Conservation (phyloP, 2,329 filamentous ascomycete species). For the Aspergillus sclerotialis region DNA sequence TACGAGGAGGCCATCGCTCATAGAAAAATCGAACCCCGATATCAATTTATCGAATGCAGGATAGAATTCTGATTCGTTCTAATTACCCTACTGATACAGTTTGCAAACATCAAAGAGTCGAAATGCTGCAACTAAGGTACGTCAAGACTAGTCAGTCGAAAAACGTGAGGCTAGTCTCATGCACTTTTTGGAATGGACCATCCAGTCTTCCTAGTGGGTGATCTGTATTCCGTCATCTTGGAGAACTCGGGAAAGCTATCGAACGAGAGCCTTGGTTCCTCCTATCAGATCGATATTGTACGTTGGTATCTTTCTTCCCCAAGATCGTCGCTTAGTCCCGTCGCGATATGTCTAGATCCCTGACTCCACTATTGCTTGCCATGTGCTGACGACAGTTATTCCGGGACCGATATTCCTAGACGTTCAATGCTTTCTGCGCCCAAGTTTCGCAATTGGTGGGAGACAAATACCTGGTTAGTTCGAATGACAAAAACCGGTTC, state of each 20-base stretch:
- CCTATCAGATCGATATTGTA: constrained; percentile 32
- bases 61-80: constrained; percentile 19
- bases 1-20: not conserved
- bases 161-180: constrained; percentile 28
- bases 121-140: constrained; percentile 27
- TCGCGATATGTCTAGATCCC: too few species aligned
- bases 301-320: constrained; percentile 29
- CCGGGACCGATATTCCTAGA: too few species aligned
- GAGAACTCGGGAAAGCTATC: constrained; percentile 27
- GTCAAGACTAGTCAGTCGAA: constrained; percentile 32
- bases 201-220: constrained; percentile 17
- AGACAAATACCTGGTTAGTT: too few species aligned
- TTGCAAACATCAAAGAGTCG: constrained; percentile 32
- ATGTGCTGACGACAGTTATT: too few species aligned
- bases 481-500: too few species aligned
- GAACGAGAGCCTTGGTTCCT: constrained; percentile 28
- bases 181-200: constrained; percentile 32
- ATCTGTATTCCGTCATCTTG: constrained; percentile 21
- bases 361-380: too few species aligned
- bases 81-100: constrained; percentile 32
- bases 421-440: too few species aligned
- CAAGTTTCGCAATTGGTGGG: too few species aligned
- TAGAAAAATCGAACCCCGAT: not conserved
- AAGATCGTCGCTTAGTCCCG: constrained; percentile 23
- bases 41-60: not conserved